Evolutionary conservation across 148 eudicot species (phyloP).

Genomic region (Cornus suecica): DNA sequence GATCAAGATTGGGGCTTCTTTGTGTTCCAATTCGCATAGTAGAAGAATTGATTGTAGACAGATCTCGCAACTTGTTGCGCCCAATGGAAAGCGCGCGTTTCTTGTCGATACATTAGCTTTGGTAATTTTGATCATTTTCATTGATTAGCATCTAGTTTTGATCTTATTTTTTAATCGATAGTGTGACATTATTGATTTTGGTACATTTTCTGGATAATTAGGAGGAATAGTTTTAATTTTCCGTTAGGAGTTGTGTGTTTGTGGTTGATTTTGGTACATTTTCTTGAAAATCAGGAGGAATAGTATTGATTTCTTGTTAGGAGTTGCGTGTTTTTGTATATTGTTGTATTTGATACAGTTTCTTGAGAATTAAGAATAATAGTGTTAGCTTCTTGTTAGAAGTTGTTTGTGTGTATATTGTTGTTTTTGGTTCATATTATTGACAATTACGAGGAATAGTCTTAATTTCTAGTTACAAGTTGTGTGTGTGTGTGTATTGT

Average conservation of each 20-base stretch:
- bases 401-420: not conserved
- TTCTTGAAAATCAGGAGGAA: not conserved
- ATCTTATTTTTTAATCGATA: too few relatives aligned
- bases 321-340: not conserved
- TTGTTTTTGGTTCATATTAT: not conserved
- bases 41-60: constrained; percentile 20
- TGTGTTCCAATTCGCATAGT: constrained; percentile 5
- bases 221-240: not conserved
- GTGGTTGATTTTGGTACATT: not conserved
- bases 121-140: constrained; percentile 31
- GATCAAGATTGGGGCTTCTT: not conserved
- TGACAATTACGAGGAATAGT: not conserved
- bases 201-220: not conserved
- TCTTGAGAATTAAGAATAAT: not conserved
- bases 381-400: not conserved
- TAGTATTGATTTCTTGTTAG: not conserved
- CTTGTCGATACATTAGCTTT: constrained; percentile 74
- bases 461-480: not conserved
- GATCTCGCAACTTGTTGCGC: constrained; percentile 47
- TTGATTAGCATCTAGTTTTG: too few relatives aligned
- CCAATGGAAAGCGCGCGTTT: constrained; percentile 52
- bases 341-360: too few relatives aligned
- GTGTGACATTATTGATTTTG: too few relatives aligned
- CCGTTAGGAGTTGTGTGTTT: not conserved
- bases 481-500: too few relatives aligned